A percentile compares a stretch with the other conserved stretches of the same genome.
phyloP scores from a whole-genome alignment of 129 eudicot genomes.

The Ambrosia artemisiifolia region DNA sequence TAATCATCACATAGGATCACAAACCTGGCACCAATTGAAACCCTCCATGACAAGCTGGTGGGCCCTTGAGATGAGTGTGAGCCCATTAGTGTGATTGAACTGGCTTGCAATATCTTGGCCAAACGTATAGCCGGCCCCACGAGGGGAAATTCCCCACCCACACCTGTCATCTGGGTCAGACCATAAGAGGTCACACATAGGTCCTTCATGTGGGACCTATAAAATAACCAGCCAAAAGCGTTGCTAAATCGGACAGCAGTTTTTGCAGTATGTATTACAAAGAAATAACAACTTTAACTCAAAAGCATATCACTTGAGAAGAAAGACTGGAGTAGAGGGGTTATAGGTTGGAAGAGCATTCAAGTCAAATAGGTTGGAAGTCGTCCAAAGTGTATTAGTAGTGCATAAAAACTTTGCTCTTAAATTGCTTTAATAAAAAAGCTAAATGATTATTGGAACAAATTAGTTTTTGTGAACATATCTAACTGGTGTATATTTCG shows the following conservation, averaged over 20 bases:
- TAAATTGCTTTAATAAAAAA: neutral
- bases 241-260: neutral
- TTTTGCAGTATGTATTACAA: neutral
- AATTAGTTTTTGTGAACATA: neutral
- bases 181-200: constrained; percentile 96
- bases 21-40: constrained; percentile 88
- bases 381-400: neutral
- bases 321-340: neutral
- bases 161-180: constrained; percentile 93
- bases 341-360: neutral
- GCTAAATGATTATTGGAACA: neutral
- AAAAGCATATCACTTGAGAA: neutral
- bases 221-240: neutral
- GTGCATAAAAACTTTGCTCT: neutral
- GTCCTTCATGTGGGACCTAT: constrained; percentile 96
- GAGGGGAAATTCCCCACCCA: constrained; percentile 96
- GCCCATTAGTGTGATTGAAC: constrained; percentile 90
- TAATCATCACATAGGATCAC: no score
- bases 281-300: neutral
- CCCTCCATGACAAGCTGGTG: constrained; percentile 98
- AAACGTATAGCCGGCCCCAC: constrained; percentile 96
- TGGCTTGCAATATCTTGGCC: constrained; percentile 88
- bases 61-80: constrained; percentile 85
- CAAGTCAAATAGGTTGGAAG: neutral
- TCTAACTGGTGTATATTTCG: neutral